Percentiles rank a stretch among this genome's conserved stretches.
These are phyloP conservation scores for Graphium sp. DNA, from an alignment of 2,329 filamentous ascomycete species.

Conservation along the genomic window DNA sequence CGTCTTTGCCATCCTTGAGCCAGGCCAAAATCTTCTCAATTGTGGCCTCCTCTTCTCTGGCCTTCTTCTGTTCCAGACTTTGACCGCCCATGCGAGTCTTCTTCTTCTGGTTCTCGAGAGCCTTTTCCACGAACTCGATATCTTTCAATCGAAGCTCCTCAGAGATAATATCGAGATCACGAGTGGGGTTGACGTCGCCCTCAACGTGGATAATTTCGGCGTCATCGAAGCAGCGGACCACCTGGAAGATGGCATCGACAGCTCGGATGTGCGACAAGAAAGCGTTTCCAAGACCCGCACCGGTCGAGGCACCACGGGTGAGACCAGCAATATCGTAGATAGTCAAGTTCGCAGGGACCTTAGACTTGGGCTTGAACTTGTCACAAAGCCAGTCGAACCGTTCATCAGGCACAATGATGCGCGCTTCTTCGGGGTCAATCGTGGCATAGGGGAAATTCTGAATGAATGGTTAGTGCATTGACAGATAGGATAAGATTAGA, in stretches of 20 bases:
- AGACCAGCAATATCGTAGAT: constrained; percentile 98
- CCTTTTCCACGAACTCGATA: constrained; percentile 96
- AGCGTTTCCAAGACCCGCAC: constrained; percentile 90
- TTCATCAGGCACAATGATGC: constrained; percentile 90
- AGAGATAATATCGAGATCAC: constrained; percentile 91
- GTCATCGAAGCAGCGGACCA: constrained; percentile 94
- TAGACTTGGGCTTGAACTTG: constrained; percentile 95
- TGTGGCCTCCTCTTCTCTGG: constrained; percentile 83
- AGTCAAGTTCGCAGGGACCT: constrained; percentile 92
- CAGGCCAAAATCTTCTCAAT: constrained; percentile 78
- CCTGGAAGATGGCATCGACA: constrained; percentile 95
- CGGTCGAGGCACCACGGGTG: constrained; percentile 88
- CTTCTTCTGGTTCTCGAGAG: constrained; percentile 80
- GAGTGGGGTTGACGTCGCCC: constrained; percentile 88
- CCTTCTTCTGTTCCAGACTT: constrained; percentile 93
- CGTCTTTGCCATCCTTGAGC: constrained; percentile 79
- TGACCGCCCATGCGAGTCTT: constrained; percentile 90
- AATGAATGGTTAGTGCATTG: constrained; percentile 1
- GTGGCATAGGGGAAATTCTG: constrained; percentile 98
- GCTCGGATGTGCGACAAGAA: constrained; percentile 98
- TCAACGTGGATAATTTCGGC: constrained; percentile 99
- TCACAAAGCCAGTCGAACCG: constrained; percentile 91
- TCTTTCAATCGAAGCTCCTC: constrained; percentile 96
- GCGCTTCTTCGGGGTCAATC: constrained; percentile 95
- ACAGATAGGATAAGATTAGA: constrained; percentile 8